Evolutionary conservation across 495 filamentous ascomycete species (phyloP).

Genomic region (Cladorrhinum samala): DNA sequence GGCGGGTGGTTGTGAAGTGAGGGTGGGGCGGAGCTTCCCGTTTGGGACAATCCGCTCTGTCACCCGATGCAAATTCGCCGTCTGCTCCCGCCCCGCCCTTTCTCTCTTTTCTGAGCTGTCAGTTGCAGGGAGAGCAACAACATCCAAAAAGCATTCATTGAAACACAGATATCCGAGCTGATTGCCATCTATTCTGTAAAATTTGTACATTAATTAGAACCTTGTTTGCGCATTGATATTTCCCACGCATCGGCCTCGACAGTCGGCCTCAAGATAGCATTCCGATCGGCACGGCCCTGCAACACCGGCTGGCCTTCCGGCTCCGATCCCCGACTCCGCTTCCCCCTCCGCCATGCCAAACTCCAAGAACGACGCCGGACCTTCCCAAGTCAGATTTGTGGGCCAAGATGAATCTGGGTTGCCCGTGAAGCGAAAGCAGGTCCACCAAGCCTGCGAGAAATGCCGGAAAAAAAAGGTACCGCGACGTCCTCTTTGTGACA

Average conservation of each 20-base stretch:
- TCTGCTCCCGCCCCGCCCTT: not conserved
- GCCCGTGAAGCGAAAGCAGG: constrained; percentile 45
- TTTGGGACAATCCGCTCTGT: not conserved
- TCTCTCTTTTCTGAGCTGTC: not conserved
- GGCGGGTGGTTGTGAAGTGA: not conserved
- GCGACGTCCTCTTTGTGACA: not conserved
- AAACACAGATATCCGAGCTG: too few species aligned
- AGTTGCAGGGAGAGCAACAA: too few species aligned
- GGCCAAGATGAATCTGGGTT: constrained; percentile 36
- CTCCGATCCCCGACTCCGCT: not conserved
- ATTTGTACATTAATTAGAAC: too few species aligned
- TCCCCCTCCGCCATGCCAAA: not conserved
- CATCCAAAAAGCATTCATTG: too few species aligned
- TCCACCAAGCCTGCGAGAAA: constrained; percentile 37
- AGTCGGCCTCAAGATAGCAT: too few species aligned
- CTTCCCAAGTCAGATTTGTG: constrained; percentile 36
- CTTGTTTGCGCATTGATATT: too few species aligned
- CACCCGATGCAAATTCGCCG: not conserved
- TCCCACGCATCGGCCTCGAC: too few species aligned
- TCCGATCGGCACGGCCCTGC: too few species aligned
- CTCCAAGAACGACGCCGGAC: not conserved
- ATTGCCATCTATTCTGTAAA: too few species aligned
- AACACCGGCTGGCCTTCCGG: too few species aligned
- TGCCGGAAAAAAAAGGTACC: constrained; percentile 42
- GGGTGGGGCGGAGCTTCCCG: not conserved